These are phyloP conservation scores for Agaricus blazei DNA, from an alignment of 768 basidiomycete genomes.

Conservation along the genomic window DNA sequence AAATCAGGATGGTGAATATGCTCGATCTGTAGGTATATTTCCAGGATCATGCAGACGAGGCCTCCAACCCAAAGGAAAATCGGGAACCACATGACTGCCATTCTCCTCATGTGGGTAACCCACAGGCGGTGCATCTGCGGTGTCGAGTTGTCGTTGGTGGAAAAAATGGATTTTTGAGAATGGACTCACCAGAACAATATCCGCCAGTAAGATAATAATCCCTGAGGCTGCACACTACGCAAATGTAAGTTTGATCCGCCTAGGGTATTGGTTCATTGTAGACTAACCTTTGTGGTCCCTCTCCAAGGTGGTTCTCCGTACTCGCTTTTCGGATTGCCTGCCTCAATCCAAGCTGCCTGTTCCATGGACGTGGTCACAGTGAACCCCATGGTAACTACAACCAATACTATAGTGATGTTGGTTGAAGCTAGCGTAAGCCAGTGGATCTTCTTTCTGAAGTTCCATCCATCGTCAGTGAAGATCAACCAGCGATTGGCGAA, in stretches of 20 bases:
- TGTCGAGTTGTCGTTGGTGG: background rate
- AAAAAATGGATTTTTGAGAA: background rate
- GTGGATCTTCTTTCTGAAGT: background rate
- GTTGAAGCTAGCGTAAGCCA: constrained; percentile 2
- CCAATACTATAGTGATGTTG: background rate
- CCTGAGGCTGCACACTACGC: constrained; percentile 1
- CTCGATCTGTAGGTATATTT: background rate
- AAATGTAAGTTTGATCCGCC: too few relatives aligned
- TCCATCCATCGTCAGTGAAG: constrained; percentile 8
- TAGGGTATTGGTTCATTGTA: background rate
- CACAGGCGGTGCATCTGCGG: constrained; percentile 9
- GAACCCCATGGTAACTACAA: background rate
- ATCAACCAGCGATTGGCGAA: constrained; percentile 5
- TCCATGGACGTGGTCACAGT: too few relatives aligned
- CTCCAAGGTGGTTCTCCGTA: too few relatives aligned
- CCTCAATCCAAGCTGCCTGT: too few relatives aligned
- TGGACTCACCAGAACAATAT: background rate
- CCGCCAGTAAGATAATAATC: constrained; percentile 1
- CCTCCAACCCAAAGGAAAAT: constrained; percentile 3
- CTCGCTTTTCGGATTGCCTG: too few relatives aligned
- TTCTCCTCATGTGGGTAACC: constrained; percentile 3
- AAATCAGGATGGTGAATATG: background rate
- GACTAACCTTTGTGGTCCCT: background rate
- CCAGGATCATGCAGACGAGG: background rate
- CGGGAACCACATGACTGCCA: constrained; percentile 1